These are phyloP conservation scores for Xylaria polymorpha DNA, from an alignment of 2,329 filamentous ascomycete genomes.

Conservation along the genomic window DNA sequence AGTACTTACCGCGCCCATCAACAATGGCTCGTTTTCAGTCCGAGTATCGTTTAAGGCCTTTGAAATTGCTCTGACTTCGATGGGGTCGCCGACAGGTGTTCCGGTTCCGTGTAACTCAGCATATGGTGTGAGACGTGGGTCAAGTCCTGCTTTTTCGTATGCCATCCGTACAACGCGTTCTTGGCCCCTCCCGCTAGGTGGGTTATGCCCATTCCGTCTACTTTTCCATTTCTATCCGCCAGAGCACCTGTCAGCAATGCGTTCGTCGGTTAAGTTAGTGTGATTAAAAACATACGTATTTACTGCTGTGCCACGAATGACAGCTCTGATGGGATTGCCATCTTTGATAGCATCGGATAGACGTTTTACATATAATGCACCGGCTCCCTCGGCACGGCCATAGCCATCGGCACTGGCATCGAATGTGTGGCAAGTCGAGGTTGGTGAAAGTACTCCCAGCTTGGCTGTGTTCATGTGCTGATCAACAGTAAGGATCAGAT, in stretches of 20 bases:
- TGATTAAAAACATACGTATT: slow-evolving; percentile 26
- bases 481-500: slow-evolving; percentile 51
- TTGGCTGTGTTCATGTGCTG: slow-evolving; percentile 48
- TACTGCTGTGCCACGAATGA: slow-evolving; percentile 40
- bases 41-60: slow-evolving; percentile 40
- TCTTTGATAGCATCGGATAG: slow-evolving; percentile 44
- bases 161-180: slow-evolving; percentile 42
- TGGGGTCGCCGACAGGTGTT: slow-evolving; percentile 45
- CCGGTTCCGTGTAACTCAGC: slow-evolving; percentile 46
- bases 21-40: slow-evolving; percentile 32
- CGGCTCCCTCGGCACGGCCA: slow-evolving; percentile 40
- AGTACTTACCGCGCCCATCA: slow-evolving; percentile 39
- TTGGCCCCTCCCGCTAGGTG: slow-evolving; percentile 43
- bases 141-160: slow-evolving; percentile 41
- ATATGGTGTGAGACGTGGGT: slow-evolving; percentile 41
- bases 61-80: slow-evolving; percentile 42
- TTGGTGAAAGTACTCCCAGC: slow-evolving; percentile 51
- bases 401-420: slow-evolving; percentile 49
- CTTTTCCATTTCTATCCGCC: slow-evolving; percentile 1
- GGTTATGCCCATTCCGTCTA: slow-evolving; percentile 45
- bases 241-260: slow-evolving; percentile 9
- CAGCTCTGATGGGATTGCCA: slow-evolving; percentile 35
- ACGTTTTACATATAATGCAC: slow-evolving; percentile 44
- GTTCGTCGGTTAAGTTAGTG: slow-evolving; percentile 23
- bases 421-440: slow-evolving; percentile 49